A percentile compares a stretch with the other conserved stretches of the same genome.
These are phyloP conservation scores for Panicum hallii DNA, from an alignment of 202 grass and related monocot genomes.

Conservation along the genomic window DNA sequence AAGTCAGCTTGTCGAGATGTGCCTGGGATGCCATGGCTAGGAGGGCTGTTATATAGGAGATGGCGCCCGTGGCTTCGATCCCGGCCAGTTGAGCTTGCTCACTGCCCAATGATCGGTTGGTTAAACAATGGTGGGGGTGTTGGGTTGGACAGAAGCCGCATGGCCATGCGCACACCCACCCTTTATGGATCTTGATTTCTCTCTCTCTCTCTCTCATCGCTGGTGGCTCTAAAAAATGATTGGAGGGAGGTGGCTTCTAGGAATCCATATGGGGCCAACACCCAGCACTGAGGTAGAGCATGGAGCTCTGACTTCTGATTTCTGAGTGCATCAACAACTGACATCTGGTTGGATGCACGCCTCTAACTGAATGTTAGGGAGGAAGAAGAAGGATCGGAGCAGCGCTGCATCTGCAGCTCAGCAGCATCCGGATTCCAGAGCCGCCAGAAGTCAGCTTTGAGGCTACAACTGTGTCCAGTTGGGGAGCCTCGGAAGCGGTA, in stretches of 20 bases:
- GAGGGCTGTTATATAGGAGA: conserved; percentile 52
- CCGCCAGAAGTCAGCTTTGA: conserved; percentile 34
- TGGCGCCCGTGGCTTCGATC: background rate
- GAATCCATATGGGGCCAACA: conserved; percentile 37
- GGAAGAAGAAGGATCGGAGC: background rate
- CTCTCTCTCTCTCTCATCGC: conserved; percentile 16
- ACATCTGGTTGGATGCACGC: conserved; percentile 21
- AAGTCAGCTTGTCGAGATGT: conserved; percentile 5
- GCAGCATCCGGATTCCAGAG: conserved; percentile 18
- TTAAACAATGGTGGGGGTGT: conserved; percentile 31
- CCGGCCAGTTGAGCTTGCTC: conserved; percentile 32
- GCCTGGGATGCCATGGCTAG: conserved; percentile 3
- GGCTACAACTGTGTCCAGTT: conserved; percentile 40
- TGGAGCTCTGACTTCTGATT: background rate
- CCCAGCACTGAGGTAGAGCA: conserved; percentile 10
- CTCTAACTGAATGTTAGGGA: conserved; percentile 37
- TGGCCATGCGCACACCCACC: conserved; percentile 48
- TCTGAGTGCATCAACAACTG: conserved; percentile 26
- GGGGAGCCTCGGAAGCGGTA: conserved; percentile 36
- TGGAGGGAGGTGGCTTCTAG: conserved; percentile 25
- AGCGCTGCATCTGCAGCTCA: conserved; percentile 4
- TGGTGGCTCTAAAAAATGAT: conserved; percentile 47
- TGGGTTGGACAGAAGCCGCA: conserved; percentile 40
- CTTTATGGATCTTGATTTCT: conserved; percentile 66
- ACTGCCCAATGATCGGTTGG: conserved; percentile 26